Evolutionary conservation across 352 stramenopile genomes (phyloP).

Genomic region (Phytophthora idaei): DNA sequence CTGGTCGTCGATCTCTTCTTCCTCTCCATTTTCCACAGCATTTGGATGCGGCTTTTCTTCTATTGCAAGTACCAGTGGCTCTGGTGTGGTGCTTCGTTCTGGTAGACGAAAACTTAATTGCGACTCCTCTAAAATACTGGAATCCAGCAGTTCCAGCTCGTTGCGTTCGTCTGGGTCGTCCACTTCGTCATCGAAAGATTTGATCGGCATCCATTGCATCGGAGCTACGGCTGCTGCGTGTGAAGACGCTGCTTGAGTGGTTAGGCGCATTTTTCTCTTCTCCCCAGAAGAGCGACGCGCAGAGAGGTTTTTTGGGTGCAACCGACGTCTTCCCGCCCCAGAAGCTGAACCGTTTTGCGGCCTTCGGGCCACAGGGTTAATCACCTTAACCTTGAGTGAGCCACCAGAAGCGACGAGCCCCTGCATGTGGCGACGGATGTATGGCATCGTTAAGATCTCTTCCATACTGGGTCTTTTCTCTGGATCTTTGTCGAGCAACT

Average conservation of each 20-base stretch:
- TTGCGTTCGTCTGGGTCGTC: slow-evolving; percentile 46
- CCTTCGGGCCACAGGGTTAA: slow-evolving; percentile 41
- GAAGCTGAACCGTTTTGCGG: slow-evolving; percentile 36
- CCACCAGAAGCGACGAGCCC: slow-evolving; percentile 62
- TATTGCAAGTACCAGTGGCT: slow-evolving; percentile 42
- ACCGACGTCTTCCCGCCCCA: slow-evolving; percentile 37
- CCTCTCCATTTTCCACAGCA: slow-evolving; percentile 1
- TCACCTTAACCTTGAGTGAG: slow-evolving; percentile 49
- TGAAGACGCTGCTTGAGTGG: slow-evolving; percentile 7
- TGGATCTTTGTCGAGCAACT: slow-evolving; percentile 70
- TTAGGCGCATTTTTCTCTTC: slow-evolving; percentile 25
- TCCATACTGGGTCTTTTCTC: slow-evolving; percentile 72
- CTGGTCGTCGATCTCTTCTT: slow-evolving; percentile 20
- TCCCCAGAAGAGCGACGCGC: slow-evolving; percentile 48
- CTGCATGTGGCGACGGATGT: slow-evolving; percentile 82
- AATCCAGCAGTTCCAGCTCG: slow-evolving; percentile 58
- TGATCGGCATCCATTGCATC: slow-evolving; percentile 59
- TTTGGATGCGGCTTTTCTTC: slow-evolving; percentile 32
- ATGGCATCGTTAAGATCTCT: slow-evolving; percentile 74
- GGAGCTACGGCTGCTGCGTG: slow-evolving; percentile 19
- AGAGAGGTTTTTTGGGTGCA: slow-evolving; percentile 50
- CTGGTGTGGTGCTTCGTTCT: slow-evolving; percentile 62
- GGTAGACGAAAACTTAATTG: slow-evolving; percentile 57
- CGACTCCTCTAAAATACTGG: slow-evolving; percentile 51
- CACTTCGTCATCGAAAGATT: slow-evolving; percentile 26